Percentiles rank a stretch among this genome's conserved stretches.
phyloP scores from a whole-genome alignment of 2,329 filamentous ascomycete species.

The Claviceps sp. region DNA sequence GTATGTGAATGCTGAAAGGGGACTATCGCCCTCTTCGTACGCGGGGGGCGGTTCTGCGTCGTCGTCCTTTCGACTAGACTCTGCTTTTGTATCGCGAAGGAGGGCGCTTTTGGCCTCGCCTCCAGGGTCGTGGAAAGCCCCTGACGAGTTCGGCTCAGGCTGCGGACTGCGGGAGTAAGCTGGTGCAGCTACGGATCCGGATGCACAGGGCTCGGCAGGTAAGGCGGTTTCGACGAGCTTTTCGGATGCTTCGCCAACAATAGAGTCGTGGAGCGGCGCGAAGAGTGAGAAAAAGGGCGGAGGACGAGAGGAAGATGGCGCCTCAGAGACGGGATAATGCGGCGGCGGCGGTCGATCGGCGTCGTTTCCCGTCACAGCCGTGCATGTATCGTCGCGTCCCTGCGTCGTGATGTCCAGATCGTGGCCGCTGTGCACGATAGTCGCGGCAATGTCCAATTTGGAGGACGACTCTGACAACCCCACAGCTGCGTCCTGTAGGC shows the following conservation, averaged over 20 bases:
- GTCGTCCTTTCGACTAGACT: conserved; percentile 59
- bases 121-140: conserved; percentile 35
- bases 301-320: conserved; percentile 36
- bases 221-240: conserved; percentile 17
- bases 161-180: conserved; percentile 33
- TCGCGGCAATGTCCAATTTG: conserved; percentile 18
- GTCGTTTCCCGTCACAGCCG: conserved; percentile 13
- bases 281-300: conserved; percentile 51
- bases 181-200: conserved; percentile 34
- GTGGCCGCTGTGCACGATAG: conserved; percentile 14
- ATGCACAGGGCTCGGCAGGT: conserved; percentile 16
- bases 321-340: conserved; percentile 43
- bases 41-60: conserved; percentile 91
- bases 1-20: conserved; percentile 84
- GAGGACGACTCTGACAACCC: conserved; percentile 22
- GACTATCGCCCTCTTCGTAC: conserved; percentile 89
- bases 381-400: conserved; percentile 11
- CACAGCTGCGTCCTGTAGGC: conserved; percentile 17
- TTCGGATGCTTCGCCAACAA: conserved; percentile 16
- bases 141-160: conserved; percentile 22
- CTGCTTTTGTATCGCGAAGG: conserved; percentile 67
- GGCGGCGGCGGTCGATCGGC: conserved; percentile 40
- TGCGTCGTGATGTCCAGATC: conserved; percentile 10
- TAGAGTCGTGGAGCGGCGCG: conserved; percentile 24
- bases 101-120: conserved; percentile 76